Evolutionary conservation across 2,329 filamentous ascomycete genomes (phyloP).

Genomic region (Ploettnerulaceae sp.): DNA sequence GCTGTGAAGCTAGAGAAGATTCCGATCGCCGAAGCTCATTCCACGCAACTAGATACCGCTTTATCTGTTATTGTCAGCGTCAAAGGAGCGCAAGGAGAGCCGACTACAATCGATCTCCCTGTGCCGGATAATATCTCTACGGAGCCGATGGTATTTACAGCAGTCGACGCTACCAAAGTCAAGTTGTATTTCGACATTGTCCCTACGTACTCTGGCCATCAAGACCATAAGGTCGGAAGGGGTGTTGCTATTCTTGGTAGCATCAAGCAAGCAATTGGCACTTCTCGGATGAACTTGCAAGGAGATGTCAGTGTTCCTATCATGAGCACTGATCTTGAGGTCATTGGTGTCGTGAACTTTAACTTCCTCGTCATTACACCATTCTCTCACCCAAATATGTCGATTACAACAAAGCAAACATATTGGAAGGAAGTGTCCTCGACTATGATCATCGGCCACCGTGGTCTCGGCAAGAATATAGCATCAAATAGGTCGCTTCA

Average conservation of each 20-base stretch:
- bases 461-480: slow-evolving; percentile 85
- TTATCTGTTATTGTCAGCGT: slow-evolving; percentile 88
- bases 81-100: slow-evolving; percentile 76
- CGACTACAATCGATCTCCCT: slow-evolving; percentile 84
- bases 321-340: slow-evolving; percentile 71
- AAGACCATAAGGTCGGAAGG: slow-evolving; percentile 84
- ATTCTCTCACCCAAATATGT: slow-evolving; percentile 91
- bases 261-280: slow-evolving; percentile 76
- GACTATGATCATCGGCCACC: slow-evolving; percentile 73
- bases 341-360: slow-evolving; percentile 94
- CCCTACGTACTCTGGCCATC: slow-evolving; percentile 86
- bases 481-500: slow-evolving; percentile 81
- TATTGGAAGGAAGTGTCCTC: slow-evolving; percentile 94
- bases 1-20: slow-evolving; percentile 86
- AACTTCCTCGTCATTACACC: slow-evolving; percentile 95
- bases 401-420: slow-evolving; percentile 81
- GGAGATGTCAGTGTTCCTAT: slow-evolving; percentile 92
- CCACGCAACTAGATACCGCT: slow-evolving; percentile 89
- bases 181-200: slow-evolving; percentile 92
- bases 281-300: slow-evolving; percentile 84
- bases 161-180: slow-evolving; percentile 71
- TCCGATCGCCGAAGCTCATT: slow-evolving; percentile 80
- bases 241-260: slow-evolving; percentile 84
- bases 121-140: slow-evolving; percentile 92
- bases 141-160: slow-evolving; percentile 86